Base-by-base conservation (phyloP, 371 early-diverging fungal species). In the Syncephalastrum sp. region DNA sequence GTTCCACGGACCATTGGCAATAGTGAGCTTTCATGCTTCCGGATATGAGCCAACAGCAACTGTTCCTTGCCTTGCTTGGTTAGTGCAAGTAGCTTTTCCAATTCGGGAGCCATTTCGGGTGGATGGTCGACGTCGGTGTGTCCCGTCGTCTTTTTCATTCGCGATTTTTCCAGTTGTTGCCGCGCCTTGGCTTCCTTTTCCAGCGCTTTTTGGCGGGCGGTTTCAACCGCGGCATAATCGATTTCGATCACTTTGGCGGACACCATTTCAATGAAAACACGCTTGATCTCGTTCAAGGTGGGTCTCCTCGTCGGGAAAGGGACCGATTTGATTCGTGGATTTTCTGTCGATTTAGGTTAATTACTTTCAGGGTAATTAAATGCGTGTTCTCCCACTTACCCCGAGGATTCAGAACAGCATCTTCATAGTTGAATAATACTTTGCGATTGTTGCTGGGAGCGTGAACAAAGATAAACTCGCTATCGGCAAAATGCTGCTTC, bases 241-340 rank as follows among this genome's bases (percentile, higher is more conserved):
- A 81, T 42, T 27, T 77, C 68, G 4, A 77, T 67, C 1, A 82
- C 60, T 50, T 86, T 79, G 14, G 89, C 65, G 8, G 82, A 82
- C 0, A 75, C 73, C 6, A 91, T 54, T 49, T 80, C 80, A 0
- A 62, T 21, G 42, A 64, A 76, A 0, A 76, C 77, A 16, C 88
- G 72, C 42, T 69, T 70, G n/a, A 88, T 50, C 61, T 90, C 90
- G 21, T 69, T 68, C 6, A 87, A 63, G 4, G 88, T 80, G 1
- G 96, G 95, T 8, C 96, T 78, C 15, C 82, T 69, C 4, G 92
- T 92, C 5, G 86, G 77, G 61, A 89, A 87, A 0, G 96, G 96
- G 50, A 93, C 79, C 3, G 82, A 77, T 6, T 86, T 72, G 25
- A 93, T 70, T 1, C 83, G 71, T 2, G 73, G 63, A 33, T 88